A percentile compares a stretch with the other conserved stretches of the same genome.
phyloP scores from a whole-genome alignment of 2,329 filamentous ascomycete genomes.

The Didymella sp. region DNA sequence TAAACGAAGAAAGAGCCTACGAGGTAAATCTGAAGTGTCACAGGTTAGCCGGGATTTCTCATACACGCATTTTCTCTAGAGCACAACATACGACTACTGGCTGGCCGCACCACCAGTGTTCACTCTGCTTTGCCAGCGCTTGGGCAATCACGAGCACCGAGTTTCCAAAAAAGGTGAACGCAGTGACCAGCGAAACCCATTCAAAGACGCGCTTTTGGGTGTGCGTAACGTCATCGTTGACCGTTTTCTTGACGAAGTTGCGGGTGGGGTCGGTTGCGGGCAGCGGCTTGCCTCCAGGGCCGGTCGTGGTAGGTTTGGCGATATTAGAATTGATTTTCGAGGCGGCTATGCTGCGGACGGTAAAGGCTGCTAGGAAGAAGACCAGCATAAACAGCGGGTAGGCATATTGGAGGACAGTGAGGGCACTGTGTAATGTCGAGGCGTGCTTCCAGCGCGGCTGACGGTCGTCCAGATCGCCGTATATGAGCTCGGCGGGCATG shows the following conservation, averaged over 20 bases:
- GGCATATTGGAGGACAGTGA: slow-evolving; percentile 59
- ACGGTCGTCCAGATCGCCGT: slow-evolving; percentile 23
- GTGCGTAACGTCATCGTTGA: slow-evolving; percentile 66
- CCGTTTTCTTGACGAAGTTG: slow-evolving; percentile 55
- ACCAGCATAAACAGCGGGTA: slow-evolving; percentile 70
- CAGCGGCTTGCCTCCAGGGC: slow-evolving; percentile 88
- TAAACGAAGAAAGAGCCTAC: slow-evolving; percentile 87
- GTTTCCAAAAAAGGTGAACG: slow-evolving; percentile 78
- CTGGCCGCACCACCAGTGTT: slow-evolving; percentile 84
- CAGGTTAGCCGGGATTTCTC: background rate
- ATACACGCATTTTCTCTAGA: background rate
- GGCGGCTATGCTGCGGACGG: slow-evolving; percentile 65
- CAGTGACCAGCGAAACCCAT: slow-evolving; percentile 73
- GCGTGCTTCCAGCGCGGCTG: slow-evolving; percentile 30
- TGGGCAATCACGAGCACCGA: slow-evolving; percentile 76
- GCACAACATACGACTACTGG: slow-evolving; percentile 70
- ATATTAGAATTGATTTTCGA: slow-evolving; percentile 55
- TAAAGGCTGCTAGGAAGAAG: slow-evolving; percentile 69
- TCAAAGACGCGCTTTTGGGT: slow-evolving; percentile 75
- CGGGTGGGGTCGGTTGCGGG: slow-evolving; percentile 65
- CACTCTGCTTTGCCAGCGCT: slow-evolving; percentile 69
- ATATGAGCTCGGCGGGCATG: slow-evolving; percentile 30
- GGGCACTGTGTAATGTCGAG: slow-evolving; percentile 24
- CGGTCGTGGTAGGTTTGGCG: slow-evolving; percentile 62
- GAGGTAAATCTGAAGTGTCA: slow-evolving; percentile 73